Conservation (phyloP, 345 rosid species). For the Citrus cavaleriei region DNA sequence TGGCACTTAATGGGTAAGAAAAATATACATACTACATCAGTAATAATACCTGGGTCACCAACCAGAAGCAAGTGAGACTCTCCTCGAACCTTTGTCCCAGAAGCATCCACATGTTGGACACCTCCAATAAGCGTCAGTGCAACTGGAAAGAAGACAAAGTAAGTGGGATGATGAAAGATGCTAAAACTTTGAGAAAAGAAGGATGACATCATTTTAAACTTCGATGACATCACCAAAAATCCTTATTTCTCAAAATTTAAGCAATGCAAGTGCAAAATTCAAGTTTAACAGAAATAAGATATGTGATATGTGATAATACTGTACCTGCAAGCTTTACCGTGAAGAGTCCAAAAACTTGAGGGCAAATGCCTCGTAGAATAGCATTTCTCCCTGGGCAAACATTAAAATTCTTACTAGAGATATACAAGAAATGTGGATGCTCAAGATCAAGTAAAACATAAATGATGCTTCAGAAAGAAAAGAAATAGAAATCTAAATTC, state of each 20-base stretch:
- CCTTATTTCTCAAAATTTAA: not conserved
- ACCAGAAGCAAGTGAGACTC: slow-evolving; percentile 96
- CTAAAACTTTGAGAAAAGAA: not conserved
- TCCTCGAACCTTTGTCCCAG: slow-evolving; percentile 94
- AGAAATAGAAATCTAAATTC: not conserved
- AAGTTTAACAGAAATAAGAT: slow-evolving; percentile 7
- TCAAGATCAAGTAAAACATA: not conserved
- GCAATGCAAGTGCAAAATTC: not conserved
- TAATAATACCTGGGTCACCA: slow-evolving; percentile 81
- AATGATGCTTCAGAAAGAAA: not conserved
- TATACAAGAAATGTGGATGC: not conserved
- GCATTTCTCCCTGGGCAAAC: slow-evolving; percentile 69
- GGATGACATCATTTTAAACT: not conserved
- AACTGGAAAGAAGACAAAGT: slow-evolving; percentile 39
- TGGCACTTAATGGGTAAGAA: not conserved
- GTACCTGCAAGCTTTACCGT: slow-evolving; percentile 97
- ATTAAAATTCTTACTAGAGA: not conserved
- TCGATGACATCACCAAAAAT: not conserved
- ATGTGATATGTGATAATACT: not conserved
- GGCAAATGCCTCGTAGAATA: slow-evolving; percentile 81
- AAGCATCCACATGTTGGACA: slow-evolving; percentile 92
- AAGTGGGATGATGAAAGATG: not conserved
- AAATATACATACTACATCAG: not conserved
- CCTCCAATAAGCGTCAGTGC: slow-evolving; percentile 94
- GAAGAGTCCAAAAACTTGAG: slow-evolving; percentile 96